These are phyloP conservation scores for Talaromyces liani DNA, from an alignment of 495 filamentous ascomycete species.

Conservation along the genomic window DNA sequence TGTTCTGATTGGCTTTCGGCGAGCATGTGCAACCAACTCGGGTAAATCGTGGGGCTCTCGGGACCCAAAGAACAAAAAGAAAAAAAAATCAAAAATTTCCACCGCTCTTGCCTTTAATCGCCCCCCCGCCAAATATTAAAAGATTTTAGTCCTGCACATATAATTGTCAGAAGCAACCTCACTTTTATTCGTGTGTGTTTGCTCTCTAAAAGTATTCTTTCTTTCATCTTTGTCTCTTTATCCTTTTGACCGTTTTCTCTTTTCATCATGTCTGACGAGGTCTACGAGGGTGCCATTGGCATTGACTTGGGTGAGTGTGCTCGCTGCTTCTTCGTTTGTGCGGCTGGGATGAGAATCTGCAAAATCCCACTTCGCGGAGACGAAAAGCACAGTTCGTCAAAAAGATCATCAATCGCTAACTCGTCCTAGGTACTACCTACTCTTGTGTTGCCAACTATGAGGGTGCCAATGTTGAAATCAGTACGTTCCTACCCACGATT, in stretches of 20 bases:
- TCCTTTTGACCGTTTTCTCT: background rate
- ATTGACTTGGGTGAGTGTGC: conserved; percentile 86
- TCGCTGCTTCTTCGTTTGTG: conserved; percentile 8
- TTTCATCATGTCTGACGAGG: conserved; percentile 78
- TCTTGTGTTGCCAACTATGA: conserved; percentile 99
- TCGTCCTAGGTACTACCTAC: conserved; percentile 83
- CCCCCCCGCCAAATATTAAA: conserved; percentile 5
- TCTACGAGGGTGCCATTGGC: conserved; percentile 98
- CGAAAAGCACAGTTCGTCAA: background rate
- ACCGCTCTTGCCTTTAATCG: conserved; percentile 13
- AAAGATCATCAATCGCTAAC: background rate
- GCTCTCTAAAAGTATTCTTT: conserved; percentile 9
- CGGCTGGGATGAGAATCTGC: background rate
- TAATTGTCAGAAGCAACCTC: conserved; percentile 1
- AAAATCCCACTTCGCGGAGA: background rate
- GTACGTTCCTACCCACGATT: conserved; percentile 37
- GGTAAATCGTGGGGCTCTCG: background rate
- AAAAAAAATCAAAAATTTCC: conserved; percentile 14
- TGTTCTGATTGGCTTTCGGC: background rate
- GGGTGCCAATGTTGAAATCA: conserved; percentile 98
- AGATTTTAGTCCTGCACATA: conserved; percentile 5
- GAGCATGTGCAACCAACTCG: background rate
- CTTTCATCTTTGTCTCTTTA: conserved; percentile 17
- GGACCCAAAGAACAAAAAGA: background rate
- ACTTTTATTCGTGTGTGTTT: background rate